Conservation (phyloP, 2,329 filamentous ascomycete genomes). For the Curvularia verruculosa region DNA sequence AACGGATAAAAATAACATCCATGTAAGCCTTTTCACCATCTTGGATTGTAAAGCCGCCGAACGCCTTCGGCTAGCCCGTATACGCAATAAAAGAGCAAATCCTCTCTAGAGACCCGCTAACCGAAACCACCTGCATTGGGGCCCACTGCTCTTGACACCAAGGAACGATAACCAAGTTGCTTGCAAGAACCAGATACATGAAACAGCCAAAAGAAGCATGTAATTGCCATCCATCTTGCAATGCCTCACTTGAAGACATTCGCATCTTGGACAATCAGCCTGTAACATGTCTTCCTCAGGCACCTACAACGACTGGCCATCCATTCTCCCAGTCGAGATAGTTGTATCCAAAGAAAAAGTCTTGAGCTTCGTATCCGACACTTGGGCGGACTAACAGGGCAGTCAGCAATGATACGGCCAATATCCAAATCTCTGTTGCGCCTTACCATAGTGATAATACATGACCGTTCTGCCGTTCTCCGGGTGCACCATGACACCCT, state of each 20-base stretch:
- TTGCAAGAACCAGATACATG: neutral
- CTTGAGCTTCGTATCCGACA: constrained; percentile 29
- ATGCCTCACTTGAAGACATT: no score
- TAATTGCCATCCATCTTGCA: no score
- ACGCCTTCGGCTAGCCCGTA: neutral
- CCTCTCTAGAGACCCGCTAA: neutral
- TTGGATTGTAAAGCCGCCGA: neutral
- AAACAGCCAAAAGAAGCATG: neutral
- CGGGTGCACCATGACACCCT: constrained; percentile 33
- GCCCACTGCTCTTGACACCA: neutral
- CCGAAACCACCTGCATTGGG: neutral
- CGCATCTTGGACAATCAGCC: no score
- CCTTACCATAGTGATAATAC: constrained; percentile 45
- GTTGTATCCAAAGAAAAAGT: constrained; percentile 43
- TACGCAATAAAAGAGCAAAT: neutral
- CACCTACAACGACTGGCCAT: constrained; percentile 35
- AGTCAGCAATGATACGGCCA: constrained; percentile 5
- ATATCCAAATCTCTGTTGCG: neutral
- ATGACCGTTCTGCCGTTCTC: constrained; percentile 26
- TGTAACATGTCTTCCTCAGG: neutral
- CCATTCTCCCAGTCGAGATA: constrained; percentile 37
- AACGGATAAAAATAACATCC: neutral
- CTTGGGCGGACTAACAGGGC: constrained; percentile 27
- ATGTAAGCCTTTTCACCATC: neutral
- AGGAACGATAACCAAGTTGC: neutral